Evolutionary conservation across 768 basidiomycete species (phyloP), one percentile per base, ranked within the genome.

Genomic region (Termitomyces sp.): DNA sequence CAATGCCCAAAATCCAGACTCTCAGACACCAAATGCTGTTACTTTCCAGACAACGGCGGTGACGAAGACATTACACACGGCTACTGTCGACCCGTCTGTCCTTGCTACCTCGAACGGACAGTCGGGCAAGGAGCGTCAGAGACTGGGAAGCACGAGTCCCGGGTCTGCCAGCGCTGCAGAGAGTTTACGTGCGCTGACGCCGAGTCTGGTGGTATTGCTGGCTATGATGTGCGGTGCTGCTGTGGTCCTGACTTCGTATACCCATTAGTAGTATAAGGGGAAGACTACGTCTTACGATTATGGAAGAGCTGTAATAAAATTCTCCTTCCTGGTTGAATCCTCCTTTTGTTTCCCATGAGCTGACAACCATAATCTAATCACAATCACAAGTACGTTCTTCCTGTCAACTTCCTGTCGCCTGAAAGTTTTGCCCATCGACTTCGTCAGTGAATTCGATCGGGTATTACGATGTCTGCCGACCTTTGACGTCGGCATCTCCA

Each of bases 21-120:
- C 70, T 2, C 69, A 66, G 6, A 66, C 69, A 12, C 66, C 64
- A 12, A 55, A 69, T 6, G 57, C 71, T 12, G 63, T 65, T 63
- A 86, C 84, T 20, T 89, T 83, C 67, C 58, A 82, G 9, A 87
- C 83, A 13, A 84, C 85, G 0, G 81, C 78, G 16, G 68, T 74
- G 18, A 86, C 86, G 6, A 81, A 81, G 65, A 72, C 70, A 24
- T 67, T 66, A 20, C 82, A 82, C 60, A 84, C 84, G 3, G 78
- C 78, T 2, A 84, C 81, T 0, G 70, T 89, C 18, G 78, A 84
- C 66, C 74, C 79, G 1, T 62, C 71, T 6, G 78, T 78, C 1
- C 70, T 91, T n/a, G 79, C 81, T 54, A 86, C 82, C 9, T 77
- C 75, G 44, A 80, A 81, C 56, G 80, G 78, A 5, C 68, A 73